Base-by-base conservation (phyloP, 2,329 filamentous ascomycete species). In the Cytospora piceae region DNA sequence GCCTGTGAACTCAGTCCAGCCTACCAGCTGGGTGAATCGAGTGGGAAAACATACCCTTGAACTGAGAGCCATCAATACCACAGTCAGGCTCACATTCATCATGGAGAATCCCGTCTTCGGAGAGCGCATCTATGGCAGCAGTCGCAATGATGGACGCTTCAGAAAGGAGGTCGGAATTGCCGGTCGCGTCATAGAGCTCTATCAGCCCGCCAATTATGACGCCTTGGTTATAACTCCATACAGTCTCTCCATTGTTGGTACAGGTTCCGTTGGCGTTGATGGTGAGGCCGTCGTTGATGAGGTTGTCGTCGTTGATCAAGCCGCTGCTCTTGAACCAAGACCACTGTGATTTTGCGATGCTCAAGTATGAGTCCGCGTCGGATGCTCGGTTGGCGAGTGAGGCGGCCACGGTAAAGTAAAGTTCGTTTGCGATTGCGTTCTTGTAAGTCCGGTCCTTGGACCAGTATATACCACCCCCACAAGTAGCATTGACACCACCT, bases 391-490 rank as follows among this genome's bases (percentile, higher is more conserved):
- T 81, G 60, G 82, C 85, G 49, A 88, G 77, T 65, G 82, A 78
- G 51, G 83, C 82, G 8, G 83, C 83, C 0, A 83, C 79, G 42
- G 78, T 77, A 12, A 87, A 76, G 71, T 82, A 84, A 11, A 87
- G 80, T 73, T 87, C 85, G 72, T 88, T 88, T 51, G 83, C 80
- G 67, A 82, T 81, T 52, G 85, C 82, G 62, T 82, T 82, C 64
- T 85, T 84, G 68, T 80, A 81, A 0, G 75, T 75, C 7, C 77
- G 76, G 27, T 80, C 77, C 72, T 87, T 86, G 72, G 80, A 81
- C 84, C 86, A 87, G 77, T 80, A 86, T 58, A 87, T 81, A 46
- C 85, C 84, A 39, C 84, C 85, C 65, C 84, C 84, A 24, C 79
- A 79, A 4, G 77, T 80, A 17, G 71, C 76, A 73, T 78, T 80